A percentile compares a stretch with the other conserved stretches of the same genome.
phyloP scores from a whole-genome alignment of 1,139 yeast genomes.

The Citeromyces siamensis region DNA sequence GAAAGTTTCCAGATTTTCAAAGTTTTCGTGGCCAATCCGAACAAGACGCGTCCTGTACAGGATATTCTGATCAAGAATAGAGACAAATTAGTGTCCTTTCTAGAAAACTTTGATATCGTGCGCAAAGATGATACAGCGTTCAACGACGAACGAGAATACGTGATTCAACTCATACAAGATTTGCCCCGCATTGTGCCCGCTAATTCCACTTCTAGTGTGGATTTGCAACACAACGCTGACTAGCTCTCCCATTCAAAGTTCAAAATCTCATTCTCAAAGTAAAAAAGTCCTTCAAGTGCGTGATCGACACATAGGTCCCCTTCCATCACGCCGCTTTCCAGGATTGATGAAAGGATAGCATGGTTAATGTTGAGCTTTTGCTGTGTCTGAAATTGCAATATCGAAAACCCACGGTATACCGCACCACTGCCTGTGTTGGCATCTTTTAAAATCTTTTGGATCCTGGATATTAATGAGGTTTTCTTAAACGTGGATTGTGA shows the following conservation, averaged over 20 bases:
- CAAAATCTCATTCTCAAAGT: slow-evolving; percentile 15
- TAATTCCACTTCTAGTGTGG: slow-evolving; percentile 1
- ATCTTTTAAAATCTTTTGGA: slow-evolving; percentile 9
- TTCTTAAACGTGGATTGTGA: slow-evolving; percentile 13
- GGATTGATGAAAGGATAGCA: slow-evolving; percentile 15
- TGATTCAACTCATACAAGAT: slow-evolving; percentile 60
- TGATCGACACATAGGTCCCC: slow-evolving; percentile 16
- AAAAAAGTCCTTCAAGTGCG: slow-evolving; percentile 15
- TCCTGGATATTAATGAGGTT: slow-evolving; percentile 11
- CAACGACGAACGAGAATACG: slow-evolving; percentile 71
- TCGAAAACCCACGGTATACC: slow-evolving; percentile 13
- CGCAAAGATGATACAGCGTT: slow-evolving; percentile 57
- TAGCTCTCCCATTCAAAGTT: slow-evolving; percentile 10
- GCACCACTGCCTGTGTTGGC: not conserved
- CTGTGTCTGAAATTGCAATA: slow-evolving; percentile 14
- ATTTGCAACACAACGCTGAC: not conserved
- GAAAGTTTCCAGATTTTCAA: slow-evolving; percentile 93
- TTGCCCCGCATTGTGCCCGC: slow-evolving; percentile 31
- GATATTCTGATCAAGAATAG: slow-evolving; percentile 81
- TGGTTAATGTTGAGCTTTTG: slow-evolving; percentile 14
- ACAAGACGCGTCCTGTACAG: slow-evolving; percentile 64
- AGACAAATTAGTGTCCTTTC: slow-evolving; percentile 58
- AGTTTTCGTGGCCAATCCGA: slow-evolving; percentile 89
- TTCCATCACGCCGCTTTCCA: slow-evolving; percentile 8
- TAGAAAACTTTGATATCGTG: slow-evolving; percentile 50